Percentiles rank a stretch among this genome's conserved stretches.
These are phyloP conservation scores for Coccinonectria pachysandricola DNA, from an alignment of 2,329 filamentous ascomycete species.

Conservation along the genomic window DNA sequence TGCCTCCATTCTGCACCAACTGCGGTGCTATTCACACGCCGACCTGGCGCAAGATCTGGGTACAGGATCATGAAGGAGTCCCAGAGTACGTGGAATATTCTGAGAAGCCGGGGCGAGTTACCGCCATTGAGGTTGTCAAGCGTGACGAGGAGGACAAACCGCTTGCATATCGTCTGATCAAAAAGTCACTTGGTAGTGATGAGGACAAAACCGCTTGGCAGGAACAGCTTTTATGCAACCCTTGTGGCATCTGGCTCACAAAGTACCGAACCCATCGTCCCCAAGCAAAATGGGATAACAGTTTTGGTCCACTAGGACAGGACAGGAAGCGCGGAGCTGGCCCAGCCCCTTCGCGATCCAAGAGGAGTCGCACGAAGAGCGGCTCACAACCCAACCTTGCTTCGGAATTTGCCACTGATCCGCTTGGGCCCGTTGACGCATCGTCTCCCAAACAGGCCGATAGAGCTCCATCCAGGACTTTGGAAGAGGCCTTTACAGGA, in stretches of 20 bases:
- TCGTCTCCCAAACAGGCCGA: constrained; percentile 21
- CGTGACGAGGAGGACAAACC: constrained; percentile 53
- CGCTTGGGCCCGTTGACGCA: constrained; percentile 35
- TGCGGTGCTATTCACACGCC: constrained; percentile 94
- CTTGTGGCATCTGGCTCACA: constrained; percentile 88
- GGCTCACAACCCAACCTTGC: constrained; percentile 34
- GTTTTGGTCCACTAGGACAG: constrained; percentile 40
- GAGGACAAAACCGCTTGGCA: constrained; percentile 60
- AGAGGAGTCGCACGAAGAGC: constrained; percentile 39
- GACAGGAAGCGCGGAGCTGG: constrained; percentile 38
- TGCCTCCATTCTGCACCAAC: constrained; percentile 83
- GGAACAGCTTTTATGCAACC: constrained; percentile 78
- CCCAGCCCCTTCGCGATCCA: constrained; percentile 31
- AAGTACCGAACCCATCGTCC: constrained; percentile 83
- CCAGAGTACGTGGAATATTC: constrained; percentile 63
- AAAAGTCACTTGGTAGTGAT: constrained; percentile 55
- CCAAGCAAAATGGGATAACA: constrained; percentile 69
- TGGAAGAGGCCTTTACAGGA: too few species aligned
- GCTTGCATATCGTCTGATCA: constrained; percentile 62
- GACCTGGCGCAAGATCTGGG: constrained; percentile 90
- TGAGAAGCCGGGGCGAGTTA: constrained; percentile 61
- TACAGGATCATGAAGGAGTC: constrained; percentile 60
- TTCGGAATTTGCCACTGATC: constrained; percentile 47
- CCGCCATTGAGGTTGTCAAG: constrained; percentile 60
- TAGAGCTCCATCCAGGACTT: too few species aligned